A percentile compares a stretch with the other conserved stretches of the same genome.
phyloP scores from a whole-genome alignment of 1,284 basidiomycete genomes.

The Kwoniella shivajii region DNA sequence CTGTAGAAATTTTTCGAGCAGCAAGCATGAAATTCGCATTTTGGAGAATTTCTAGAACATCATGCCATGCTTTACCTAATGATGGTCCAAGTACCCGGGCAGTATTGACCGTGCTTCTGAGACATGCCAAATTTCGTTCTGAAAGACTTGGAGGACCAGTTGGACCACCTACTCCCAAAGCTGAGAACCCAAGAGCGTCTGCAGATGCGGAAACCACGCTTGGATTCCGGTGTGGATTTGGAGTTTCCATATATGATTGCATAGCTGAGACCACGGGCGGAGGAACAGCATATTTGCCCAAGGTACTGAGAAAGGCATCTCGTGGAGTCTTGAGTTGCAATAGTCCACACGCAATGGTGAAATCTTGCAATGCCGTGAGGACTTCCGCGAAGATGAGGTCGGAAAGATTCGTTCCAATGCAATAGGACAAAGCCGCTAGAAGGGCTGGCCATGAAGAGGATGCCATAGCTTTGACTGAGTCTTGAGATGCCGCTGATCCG shows the following conservation, averaged over 20 bases:
- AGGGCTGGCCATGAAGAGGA: slow-evolving; percentile 86
- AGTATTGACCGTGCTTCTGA: slow-evolving; percentile 78
- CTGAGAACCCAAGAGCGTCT: slow-evolving; percentile 67
- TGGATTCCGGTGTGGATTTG: slow-evolving; percentile 51
- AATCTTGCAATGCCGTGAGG: slow-evolving; percentile 73
- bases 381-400: slow-evolving; percentile 70
- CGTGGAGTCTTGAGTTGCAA: slow-evolving; percentile 79
- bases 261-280: slow-evolving; percentile 80
- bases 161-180: slow-evolving; percentile 35
- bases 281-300: slow-evolving; percentile 86
- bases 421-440: slow-evolving; percentile 82
- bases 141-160: slow-evolving; percentile 70
- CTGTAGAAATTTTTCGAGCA: slow-evolving; percentile 54
- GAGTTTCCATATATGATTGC: slow-evolving; percentile 66
- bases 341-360: slow-evolving; percentile 88
- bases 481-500: slow-evolving; percentile 61
- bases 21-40: slow-evolving; percentile 88
- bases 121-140: slow-evolving; percentile 84
- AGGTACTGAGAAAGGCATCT: slow-evolving; percentile 86
- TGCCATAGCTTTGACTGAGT: slow-evolving; percentile 73
- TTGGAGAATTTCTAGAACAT: slow-evolving; percentile 84
- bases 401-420: slow-evolving; percentile 82
- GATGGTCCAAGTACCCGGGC: slow-evolving; percentile 80
- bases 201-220: slow-evolving; percentile 57
- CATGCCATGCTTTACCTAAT: slow-evolving; percentile 86